Base-by-base conservation (phyloP, 768 basidiomycete genomes). In the Tylopilus cervinicoccineus region DNA sequence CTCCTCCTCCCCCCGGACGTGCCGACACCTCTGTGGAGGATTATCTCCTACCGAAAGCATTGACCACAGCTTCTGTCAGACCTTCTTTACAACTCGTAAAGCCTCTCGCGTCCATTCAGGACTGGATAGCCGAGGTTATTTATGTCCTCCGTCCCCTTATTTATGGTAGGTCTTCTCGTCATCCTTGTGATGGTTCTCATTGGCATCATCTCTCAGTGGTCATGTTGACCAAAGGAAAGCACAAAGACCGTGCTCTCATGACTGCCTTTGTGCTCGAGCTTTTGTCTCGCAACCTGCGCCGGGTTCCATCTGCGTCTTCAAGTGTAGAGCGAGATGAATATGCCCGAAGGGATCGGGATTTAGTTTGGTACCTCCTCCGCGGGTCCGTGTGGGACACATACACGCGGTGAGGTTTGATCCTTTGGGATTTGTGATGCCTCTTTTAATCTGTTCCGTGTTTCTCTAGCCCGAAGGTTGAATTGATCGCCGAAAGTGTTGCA, bases 341-440 rank as follows among this genome's bases (percentile, higher is more conserved):
- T 58, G 86, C 89, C 13, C 76, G 79, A 45, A 75, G 91, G 56
- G 93, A 96, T 65, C 77, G 83, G 44, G 86, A 89, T 56, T 76
- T 95, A 53, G 61, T 87, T 10, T 90, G 86, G 84, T 92, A 93
- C 62, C 76, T 94, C 37, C 68, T 95, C 52, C 83, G 90, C 34
- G 93, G 92, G 17, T 81, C 86, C 17, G 80, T 94, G 43, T 96
- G 93, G 93, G 72, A 81, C 50, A 72, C 76, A 10, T 91, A 81
- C 69, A 90, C 89, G 32, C 72, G 80, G 89, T 86, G 51, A 47
- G n/a, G 74, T 40, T 55, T 26, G 20, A 41, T 31, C 36, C 34
- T 47, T 37, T 40, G 53, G 36, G 19, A 33, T 55, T 5, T 12
- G 22, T 22, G 23, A 11, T 33, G 22, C 39, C 44, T 36, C 43